Conservation (phyloP, 768 basidiomycete species). For the Amanita pseudoporphyria region DNA sequence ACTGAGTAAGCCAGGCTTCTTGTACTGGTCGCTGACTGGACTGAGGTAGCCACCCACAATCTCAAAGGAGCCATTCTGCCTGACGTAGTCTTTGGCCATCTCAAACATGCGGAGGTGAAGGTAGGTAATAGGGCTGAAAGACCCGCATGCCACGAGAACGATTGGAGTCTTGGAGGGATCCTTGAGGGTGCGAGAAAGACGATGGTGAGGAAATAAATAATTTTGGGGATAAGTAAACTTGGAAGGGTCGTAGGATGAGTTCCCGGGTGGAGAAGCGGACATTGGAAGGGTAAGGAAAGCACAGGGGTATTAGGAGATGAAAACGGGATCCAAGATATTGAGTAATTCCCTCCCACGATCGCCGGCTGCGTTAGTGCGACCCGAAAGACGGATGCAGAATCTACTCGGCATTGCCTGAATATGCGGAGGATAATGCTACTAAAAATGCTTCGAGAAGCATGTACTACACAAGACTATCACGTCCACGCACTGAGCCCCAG, state of each 20-base stretch:
- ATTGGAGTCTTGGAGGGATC: slow-evolving; percentile 71
- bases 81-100: slow-evolving; percentile 96
- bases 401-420: too few species aligned
- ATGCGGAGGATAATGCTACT: too few species aligned
- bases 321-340: slow-evolving; percentile 8
- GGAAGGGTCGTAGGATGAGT: slow-evolving; percentile 21
- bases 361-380: too few species aligned
- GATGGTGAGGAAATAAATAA: slow-evolving; percentile 61
- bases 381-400: too few species aligned
- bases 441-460: too few species aligned
- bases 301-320: background rate
- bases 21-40: slow-evolving; percentile 93
- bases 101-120: slow-evolving; percentile 99
- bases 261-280: slow-evolving; percentile 10
- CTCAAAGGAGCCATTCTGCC: slow-evolving; percentile 87
- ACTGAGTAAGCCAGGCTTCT: slow-evolving; percentile 89
- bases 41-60: slow-evolving; percentile 95
- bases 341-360: slow-evolving; percentile 23
- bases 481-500: too few species aligned
- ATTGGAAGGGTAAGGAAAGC: slow-evolving; percentile 16
- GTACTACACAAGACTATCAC: too few species aligned
- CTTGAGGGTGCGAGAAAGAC: slow-evolving; percentile 46
- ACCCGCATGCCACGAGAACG: slow-evolving; percentile 94
- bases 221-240: slow-evolving; percentile 55
- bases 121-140: slow-evolving; percentile 97